phyloP scores from a whole-genome alignment of 371 early-diverging fungal species.

The Mortierella sp. region DNA sequence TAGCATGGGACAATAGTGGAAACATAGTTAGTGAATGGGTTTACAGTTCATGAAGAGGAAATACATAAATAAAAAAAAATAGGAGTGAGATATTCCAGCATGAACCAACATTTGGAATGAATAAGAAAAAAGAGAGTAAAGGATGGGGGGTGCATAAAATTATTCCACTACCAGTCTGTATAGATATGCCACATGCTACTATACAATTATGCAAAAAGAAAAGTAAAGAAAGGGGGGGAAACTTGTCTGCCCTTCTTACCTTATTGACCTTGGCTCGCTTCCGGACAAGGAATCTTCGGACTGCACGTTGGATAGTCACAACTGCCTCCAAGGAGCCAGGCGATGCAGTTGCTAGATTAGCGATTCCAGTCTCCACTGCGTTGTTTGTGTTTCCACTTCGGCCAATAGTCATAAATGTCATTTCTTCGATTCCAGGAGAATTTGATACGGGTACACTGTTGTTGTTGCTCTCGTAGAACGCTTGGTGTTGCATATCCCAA shows the following conservation, averaged over 20 bases:
- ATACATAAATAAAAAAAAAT: background rate
- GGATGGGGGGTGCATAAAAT: background rate
- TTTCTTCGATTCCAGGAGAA: constrained; percentile 30
- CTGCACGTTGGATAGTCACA: constrained; percentile 38
- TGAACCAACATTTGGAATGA: constrained; percentile 23
- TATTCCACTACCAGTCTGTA: background rate
- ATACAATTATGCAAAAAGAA: background rate
- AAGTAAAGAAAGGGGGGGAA: background rate
- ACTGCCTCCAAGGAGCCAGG: constrained; percentile 13
- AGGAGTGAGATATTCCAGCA: constrained; percentile 11
- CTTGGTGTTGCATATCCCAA: constrained; percentile 6
- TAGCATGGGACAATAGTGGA: background rate
- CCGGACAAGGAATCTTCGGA: constrained; percentile 38
- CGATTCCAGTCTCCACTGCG: constrained; percentile 4
- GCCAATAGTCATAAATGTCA: background rate
- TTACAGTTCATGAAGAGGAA: background rate
- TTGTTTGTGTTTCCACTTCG: background rate
- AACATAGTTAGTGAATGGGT: background rate
- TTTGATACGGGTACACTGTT: constrained; percentile 22
- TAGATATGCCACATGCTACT: too few relatives aligned
- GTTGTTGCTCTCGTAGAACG: constrained; percentile 10
- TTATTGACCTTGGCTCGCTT: constrained; percentile 21
- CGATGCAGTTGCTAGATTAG: background rate
- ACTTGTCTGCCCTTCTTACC: background rate
- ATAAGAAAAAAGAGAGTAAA: constrained; percentile 3